Evolutionary conservation across 805 yeast genomes (phyloP).

Genomic region (Ascoidea tarda): DNA sequence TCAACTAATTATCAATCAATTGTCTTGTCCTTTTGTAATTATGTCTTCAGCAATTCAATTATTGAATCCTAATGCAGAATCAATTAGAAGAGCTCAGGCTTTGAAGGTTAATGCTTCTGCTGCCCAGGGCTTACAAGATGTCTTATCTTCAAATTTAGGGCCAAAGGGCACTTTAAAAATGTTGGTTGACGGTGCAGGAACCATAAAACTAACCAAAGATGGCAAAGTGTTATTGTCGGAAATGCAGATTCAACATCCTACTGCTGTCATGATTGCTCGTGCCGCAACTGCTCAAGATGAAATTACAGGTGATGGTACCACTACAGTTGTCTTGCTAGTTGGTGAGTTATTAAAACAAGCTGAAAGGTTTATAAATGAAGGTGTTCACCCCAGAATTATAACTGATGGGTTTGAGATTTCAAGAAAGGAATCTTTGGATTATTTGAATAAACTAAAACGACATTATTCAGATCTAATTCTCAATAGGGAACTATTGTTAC

Average conservation of each 20-base stretch:
- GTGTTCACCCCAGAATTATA: slow-evolving; percentile 88
- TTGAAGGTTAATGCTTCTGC: slow-evolving; percentile 90
- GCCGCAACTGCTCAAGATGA: slow-evolving; percentile 99
- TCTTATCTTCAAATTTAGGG: slow-evolving; percentile 81
- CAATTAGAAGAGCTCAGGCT: slow-evolving; percentile 91
- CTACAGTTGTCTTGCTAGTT: slow-evolving; percentile 85
- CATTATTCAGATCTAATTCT: slow-evolving; percentile 22
- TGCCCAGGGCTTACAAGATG: slow-evolving; percentile 93
- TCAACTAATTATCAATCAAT: too few species aligned
- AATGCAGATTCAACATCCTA: slow-evolving; percentile 93
- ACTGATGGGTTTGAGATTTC: slow-evolving; percentile 94
- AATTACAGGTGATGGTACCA: slow-evolving; percentile 98
- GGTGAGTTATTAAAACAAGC: slow-evolving; percentile 94
- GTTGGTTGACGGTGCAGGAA: slow-evolving; percentile 94
- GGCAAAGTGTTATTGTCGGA: slow-evolving; percentile 88
- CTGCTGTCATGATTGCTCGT: slow-evolving; percentile 84
- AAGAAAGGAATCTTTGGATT: slow-evolving; percentile 58
- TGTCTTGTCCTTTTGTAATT: neutral
- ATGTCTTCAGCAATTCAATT: slow-evolving; percentile 61
- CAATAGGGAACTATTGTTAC: slow-evolving; percentile 82
- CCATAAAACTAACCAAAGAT: slow-evolving; percentile 90
- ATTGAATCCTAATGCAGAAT: slow-evolving; percentile 94
- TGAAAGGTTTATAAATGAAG: slow-evolving; percentile 80
- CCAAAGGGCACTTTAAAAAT: slow-evolving; percentile 96
- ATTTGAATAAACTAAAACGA: slow-evolving; percentile 48